These are phyloP conservation scores for Mucor piriformis DNA, from an alignment of 371 early-diverging fungal genomes.

Conservation along the genomic window DNA sequence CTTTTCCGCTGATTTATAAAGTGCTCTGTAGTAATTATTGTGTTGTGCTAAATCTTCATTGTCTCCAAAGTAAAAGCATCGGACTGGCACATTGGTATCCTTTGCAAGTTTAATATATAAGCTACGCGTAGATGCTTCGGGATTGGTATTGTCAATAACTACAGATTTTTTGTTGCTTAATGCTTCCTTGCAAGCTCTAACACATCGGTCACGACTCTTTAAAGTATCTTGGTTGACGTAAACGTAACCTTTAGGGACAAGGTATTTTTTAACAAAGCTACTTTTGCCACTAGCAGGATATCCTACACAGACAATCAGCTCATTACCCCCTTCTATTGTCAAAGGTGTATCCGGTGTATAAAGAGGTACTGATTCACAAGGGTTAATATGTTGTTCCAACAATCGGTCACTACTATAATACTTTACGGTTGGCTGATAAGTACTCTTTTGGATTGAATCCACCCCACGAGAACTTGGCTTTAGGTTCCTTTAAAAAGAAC, in stretches of 20 bases:
- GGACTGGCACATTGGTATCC: constrained; percentile 54
- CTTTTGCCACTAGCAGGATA: constrained; percentile 90
- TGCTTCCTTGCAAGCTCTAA: constrained; percentile 55
- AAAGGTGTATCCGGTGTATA: constrained; percentile 11
- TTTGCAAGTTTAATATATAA: constrained; percentile 70
- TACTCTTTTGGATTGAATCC: constrained; percentile 61
- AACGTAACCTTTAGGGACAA: constrained; percentile 67
- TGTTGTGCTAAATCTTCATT: constrained; percentile 71
- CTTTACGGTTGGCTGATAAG: constrained; percentile 13
- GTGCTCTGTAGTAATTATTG: constrained; percentile 74
- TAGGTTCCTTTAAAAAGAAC: constrained; percentile 62
- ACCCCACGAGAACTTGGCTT: constrained; percentile 54
- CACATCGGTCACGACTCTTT: constrained; percentile 74
- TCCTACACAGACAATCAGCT: constrained; percentile 82
- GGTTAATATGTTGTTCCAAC: background rate
- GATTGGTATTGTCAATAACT: constrained; percentile 87
- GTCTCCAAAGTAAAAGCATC: constrained; percentile 72
- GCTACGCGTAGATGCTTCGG: constrained; percentile 61
- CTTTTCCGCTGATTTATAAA: constrained; percentile 17
- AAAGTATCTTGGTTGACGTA: constrained; percentile 84
- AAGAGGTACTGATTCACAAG: constrained; percentile 6
- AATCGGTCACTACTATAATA: background rate
- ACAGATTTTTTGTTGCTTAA: constrained; percentile 58
- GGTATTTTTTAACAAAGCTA: constrained; percentile 64
- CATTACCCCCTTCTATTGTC: background rate